These are phyloP conservation scores for Colletotrichum viniferum DNA, from an alignment of 2,329 filamentous ascomycete genomes.

Conservation along the genomic window DNA sequence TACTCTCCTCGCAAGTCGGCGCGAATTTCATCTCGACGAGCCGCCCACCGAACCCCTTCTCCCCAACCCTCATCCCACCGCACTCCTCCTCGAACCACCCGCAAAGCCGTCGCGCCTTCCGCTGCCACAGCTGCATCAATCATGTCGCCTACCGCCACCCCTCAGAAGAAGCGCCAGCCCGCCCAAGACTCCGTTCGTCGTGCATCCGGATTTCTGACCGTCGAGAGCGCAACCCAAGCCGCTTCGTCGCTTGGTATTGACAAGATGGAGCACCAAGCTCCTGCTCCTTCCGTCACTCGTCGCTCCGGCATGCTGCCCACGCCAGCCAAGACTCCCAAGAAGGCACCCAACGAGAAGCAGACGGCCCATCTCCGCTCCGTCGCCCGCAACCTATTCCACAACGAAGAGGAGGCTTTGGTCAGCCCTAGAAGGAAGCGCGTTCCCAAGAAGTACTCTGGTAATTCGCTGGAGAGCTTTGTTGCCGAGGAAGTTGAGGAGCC, in stretches of 20 bases:
- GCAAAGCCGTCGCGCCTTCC: constrained; percentile 31
- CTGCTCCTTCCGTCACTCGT: constrained; percentile 31
- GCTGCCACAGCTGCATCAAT: constrained; percentile 22
- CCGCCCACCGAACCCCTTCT: constrained; percentile 59
- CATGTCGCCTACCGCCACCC: constrained; percentile 29
- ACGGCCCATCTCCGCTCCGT: constrained; percentile 57
- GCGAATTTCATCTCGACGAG: constrained; percentile 63
- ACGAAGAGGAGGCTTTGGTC: constrained; percentile 60
- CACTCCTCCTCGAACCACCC: constrained; percentile 37
- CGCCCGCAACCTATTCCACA: constrained; percentile 67
- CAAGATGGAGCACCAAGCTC: constrained; percentile 23
- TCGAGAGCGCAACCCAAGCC: constrained; percentile 46
- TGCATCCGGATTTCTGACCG: constrained; percentile 48
- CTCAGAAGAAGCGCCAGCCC: constrained; percentile 52
- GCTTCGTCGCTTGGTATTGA: constrained; percentile 44
- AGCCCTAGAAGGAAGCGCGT: constrained; percentile 62
- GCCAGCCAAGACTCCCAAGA: constrained; percentile 78
- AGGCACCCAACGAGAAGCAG: constrained; percentile 58
- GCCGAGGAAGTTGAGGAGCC: constrained; percentile 59
- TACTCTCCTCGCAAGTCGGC: constrained; percentile 74
- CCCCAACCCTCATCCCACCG: constrained; percentile 43
- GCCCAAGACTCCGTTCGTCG: constrained; percentile 52
- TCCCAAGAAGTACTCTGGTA: constrained; percentile 59
- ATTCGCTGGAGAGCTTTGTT: constrained; percentile 62
- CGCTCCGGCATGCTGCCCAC: constrained; percentile 70